Percentiles rank a stretch among this genome's conserved stretches.
phyloP scores from a whole-genome alignment of 2,329 filamentous ascomycete species.

The Penicillium digitatum region DNA sequence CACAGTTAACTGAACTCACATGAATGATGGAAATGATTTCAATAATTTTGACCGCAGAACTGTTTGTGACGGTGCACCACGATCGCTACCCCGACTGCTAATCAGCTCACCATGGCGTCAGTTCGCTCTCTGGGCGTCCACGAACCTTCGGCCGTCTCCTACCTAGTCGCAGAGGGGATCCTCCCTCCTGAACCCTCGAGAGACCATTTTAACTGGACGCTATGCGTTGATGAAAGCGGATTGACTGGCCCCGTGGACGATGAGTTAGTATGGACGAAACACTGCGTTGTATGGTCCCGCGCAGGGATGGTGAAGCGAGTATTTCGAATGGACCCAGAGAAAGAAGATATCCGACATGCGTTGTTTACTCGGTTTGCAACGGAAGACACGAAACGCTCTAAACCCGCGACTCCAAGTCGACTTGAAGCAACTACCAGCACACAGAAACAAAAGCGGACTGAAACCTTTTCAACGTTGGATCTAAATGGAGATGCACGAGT shows the following conservation, averaged over 20 bases:
- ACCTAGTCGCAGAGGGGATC: conserved; percentile 76
- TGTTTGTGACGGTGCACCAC: conserved; percentile 20
- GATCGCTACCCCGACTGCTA: conserved; percentile 20
- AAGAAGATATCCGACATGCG: conserved; percentile 80
- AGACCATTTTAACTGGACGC: conserved; percentile 70
- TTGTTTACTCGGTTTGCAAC: conserved; percentile 76
- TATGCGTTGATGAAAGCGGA: conserved; percentile 45
- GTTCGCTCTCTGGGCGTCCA: conserved; percentile 89
- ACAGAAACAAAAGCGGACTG: conserved; percentile 9
- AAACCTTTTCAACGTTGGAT: conserved; percentile 24
- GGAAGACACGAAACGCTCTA: conserved; percentile 23
- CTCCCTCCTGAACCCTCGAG: conserved; percentile 64
- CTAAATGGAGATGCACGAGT: conserved; percentile 24
- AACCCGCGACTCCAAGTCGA: conserved; percentile 2
- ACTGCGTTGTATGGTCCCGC: conserved; percentile 82
- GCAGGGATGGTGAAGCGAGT: conserved; percentile 79
- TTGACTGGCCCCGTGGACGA: conserved; percentile 58
- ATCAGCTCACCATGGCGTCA: conserved; percentile 66
- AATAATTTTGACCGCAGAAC: conserved; percentile 22
- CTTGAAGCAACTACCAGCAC: neutral
- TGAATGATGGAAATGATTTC: conserved; percentile 29
- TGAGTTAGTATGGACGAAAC: conserved; percentile 71
- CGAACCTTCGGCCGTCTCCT: conserved; percentile 75
- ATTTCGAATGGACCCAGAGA: conserved; percentile 81
- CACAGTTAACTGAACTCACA: conserved; percentile 2